Base-by-base conservation (phyloP, 805 yeast genomes). In the Sugiyamaella americana region DNA sequence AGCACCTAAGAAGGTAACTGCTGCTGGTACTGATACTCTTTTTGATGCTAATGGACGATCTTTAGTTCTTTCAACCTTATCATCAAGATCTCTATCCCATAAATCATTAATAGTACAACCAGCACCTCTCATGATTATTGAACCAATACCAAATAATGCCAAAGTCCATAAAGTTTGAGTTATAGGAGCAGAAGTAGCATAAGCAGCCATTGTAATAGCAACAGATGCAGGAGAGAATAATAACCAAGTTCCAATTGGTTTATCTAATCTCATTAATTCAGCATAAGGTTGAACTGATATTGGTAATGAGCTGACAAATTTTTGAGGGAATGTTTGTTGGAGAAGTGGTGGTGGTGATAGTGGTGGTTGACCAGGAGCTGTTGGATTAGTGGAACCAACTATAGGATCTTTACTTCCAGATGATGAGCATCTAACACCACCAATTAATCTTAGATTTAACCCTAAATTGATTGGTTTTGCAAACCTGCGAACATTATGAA, bases 41-140 rank as follows among this genome's bases (percentile, higher is more conserved):
- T 95, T 91, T 30, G 95, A 78, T 0, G 99, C 89, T 41, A 93
- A 74, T n/a, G 99, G 99, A 58, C 99, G 72, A 59, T 82, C 87
- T 42, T 81, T 76, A 2, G 98, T 91, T 53, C 99, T 75, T 5
- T 84, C 83, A 2, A 93, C 98, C 63, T 87, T 76, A 52, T 75
- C 73, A 59, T 93, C 99, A 41, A 89, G 70, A 50, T 91, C 73
- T 44, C 87, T 71, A 62, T 93, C 99, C 61, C 82, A 71, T 39
- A 91, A 71, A 65, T 93, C 99, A 62, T 93, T 93, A 46, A 93
- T 82, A 0, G 96, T 89, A 63, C 99, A 93, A 0, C 98, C 99
- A 1, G 96, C 97, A 22, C 98, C 96, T 64, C 99, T 76, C 95
- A 94, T 93, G 16, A 91, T 73, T 35, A 89, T 58, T 0, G 97